Conservation (phyloP, 306 rosid species). For the Castanea mollissima region DNA sequence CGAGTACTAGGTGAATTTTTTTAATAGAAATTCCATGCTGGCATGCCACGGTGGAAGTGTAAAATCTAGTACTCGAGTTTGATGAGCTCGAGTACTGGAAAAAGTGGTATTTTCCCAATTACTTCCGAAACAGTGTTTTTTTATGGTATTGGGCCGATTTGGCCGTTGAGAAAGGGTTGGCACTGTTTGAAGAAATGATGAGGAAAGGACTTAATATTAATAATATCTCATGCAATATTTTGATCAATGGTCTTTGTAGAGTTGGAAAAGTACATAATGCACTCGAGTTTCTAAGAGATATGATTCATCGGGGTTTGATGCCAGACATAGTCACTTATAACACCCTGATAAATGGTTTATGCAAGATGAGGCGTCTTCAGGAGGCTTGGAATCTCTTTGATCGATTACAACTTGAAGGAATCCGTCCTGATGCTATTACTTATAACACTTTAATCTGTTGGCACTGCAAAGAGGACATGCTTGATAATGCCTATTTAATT, state of each 20-base stretch:
- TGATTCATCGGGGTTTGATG: conserved; percentile 62
- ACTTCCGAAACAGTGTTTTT: too few species aligned
- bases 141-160: too few species aligned
- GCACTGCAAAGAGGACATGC: conserved; percentile 61
- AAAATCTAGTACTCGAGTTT: too few species aligned
- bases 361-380: conserved; percentile 55
- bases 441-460: conserved; percentile 74
- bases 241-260: conserved; percentile 74
- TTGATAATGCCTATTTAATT: conserved; percentile 61
- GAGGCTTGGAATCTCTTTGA: conserved; percentile 76
- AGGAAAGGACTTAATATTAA: conserved; percentile 55
- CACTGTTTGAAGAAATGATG: conserved; percentile 75
- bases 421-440: conserved; percentile 67
- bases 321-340: conserved; percentile 90
- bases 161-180: conserved; percentile 65
- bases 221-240: conserved; percentile 63
- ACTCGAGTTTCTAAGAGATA: conserved; percentile 64
- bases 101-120: too few species aligned
- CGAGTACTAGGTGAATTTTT: too few species aligned
- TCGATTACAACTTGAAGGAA: conserved; percentile 64
- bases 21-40: too few species aligned
- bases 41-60: too few species aligned
- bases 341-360: conserved; percentile 76
- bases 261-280: conserved; percentile 68
- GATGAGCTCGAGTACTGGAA: too few species aligned